Conservation (phyloP, 768 basidiomycete genomes). For the Termitomyces sp. region DNA sequence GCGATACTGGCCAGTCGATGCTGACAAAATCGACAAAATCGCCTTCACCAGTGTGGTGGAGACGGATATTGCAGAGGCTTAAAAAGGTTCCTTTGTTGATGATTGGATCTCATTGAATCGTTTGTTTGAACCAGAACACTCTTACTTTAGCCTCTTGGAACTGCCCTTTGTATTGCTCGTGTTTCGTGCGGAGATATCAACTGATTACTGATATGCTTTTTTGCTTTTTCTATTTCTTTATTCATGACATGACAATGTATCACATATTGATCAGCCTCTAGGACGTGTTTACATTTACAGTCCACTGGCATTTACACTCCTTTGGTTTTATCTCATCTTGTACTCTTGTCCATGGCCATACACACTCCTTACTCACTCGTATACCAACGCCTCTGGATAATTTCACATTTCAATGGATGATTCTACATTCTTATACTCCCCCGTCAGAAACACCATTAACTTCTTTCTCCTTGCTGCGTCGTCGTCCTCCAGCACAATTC, state of each 20-base stretch:
- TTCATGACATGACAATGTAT: neutral
- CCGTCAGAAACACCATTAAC: neutral
- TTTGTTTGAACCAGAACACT: too few species aligned
- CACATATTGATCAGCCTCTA: neutral
- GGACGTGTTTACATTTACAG: neutral
- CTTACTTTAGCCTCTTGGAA: neutral
- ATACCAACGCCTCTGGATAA: neutral
- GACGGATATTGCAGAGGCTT: constrained; percentile 23
- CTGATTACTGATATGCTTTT: neutral
- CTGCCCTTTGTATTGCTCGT: neutral
- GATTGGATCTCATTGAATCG: neutral
- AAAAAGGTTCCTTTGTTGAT: constrained; percentile 22
- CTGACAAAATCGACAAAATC: constrained; percentile 15
- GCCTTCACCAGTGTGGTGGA: constrained; percentile 27
- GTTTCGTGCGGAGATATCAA: neutral
- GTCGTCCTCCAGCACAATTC: neutral
- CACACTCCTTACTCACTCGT: neutral
- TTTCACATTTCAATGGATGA: neutral
- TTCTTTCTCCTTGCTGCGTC: neutral
- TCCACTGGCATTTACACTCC: neutral
- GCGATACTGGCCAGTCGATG: neutral
- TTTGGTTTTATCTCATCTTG: neutral
- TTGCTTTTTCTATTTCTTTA: neutral
- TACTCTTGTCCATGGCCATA: neutral
- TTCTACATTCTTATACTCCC: neutral